Conservation (phyloP, 306 rosid genomes). For the Acacia acuminata region DNA sequence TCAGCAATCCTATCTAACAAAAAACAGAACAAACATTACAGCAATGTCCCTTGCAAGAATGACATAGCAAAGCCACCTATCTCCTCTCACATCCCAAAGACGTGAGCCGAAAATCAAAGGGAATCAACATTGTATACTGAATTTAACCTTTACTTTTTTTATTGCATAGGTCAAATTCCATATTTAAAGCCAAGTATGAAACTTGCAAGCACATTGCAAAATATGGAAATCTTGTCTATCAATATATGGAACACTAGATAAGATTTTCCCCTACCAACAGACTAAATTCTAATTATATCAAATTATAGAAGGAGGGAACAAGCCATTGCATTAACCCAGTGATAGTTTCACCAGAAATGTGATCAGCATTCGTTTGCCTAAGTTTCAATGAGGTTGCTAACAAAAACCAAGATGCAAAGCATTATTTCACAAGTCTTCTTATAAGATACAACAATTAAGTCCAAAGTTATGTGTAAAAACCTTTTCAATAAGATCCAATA, state of each 20-base stretch:
- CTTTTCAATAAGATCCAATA: constrained; percentile 92
- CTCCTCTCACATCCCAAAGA: constrained; percentile 13
- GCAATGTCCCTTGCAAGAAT: constrained; percentile 1
- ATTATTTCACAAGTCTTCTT: not conserved
- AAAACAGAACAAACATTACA: not conserved
- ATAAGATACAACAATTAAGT: constrained; percentile 16
- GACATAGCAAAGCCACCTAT: not conserved
- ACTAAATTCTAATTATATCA: constrained; percentile 23
- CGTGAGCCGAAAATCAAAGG: constrained; percentile 15
- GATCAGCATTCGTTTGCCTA: constrained; percentile 7
- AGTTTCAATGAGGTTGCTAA: constrained; percentile 18
- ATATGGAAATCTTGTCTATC: not conserved
- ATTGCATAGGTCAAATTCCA: not conserved
- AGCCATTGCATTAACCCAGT: not conserved
- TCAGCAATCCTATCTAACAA: not conserved
- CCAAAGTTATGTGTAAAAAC: constrained; percentile 43
- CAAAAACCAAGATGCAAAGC: constrained; percentile 3
- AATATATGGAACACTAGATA: not conserved
- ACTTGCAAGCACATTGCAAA: constrained; percentile 18
- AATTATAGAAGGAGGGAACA: constrained; percentile 1
- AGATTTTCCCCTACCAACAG: not conserved
- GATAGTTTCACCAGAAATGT: constrained; percentile 23
- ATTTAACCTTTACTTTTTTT: not conserved
- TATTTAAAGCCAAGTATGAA: constrained; percentile 18
- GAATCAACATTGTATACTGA: constrained; percentile 3